Evolutionary conservation across 1,284 basidiomycete species (phyloP).

Genomic region (Ceraceosorus guamensis): DNA sequence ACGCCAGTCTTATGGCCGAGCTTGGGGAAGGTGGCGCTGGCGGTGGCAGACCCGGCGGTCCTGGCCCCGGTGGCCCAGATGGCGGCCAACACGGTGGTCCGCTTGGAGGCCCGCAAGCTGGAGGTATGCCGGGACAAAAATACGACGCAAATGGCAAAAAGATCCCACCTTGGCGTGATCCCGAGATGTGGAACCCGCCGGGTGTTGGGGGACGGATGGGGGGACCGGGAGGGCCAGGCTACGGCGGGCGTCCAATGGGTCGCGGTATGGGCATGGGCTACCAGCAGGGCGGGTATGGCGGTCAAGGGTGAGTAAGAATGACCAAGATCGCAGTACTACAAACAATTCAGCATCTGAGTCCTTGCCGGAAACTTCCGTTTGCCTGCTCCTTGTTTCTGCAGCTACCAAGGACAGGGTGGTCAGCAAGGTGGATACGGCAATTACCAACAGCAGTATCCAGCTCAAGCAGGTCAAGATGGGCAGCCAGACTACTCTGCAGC

Average conservation of each 20-base stretch:
- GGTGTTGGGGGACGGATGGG: slow-evolving; percentile 9
- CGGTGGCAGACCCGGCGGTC: slow-evolving; percentile 24
- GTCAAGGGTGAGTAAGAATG: neutral
- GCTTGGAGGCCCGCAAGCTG: slow-evolving; percentile 1
- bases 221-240: neutral
- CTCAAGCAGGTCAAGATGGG: slow-evolving; percentile 43
- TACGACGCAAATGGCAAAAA: slow-evolving; percentile 36
- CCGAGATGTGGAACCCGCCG: slow-evolving; percentile 39
- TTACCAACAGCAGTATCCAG: slow-evolving; percentile 11
- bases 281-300: neutral
- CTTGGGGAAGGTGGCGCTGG: slow-evolving; percentile 73
- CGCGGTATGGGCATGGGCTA: slow-evolving; percentile 5
- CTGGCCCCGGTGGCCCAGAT: slow-evolving; percentile 13
- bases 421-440: slow-evolving; percentile 8
- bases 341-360: neutral
- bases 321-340: neutral
- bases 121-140: neutral
- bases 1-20: slow-evolving; percentile 94
- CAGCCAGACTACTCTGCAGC: slow-evolving; percentile 16
- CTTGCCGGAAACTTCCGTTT: too few species aligned
- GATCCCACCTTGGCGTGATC: slow-evolving; percentile 47
- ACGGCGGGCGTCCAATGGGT: neutral
- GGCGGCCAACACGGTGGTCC: slow-evolving; percentile 7
- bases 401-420: slow-evolving; percentile 13
- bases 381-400: neutral